Conservation (phyloP, 106 monocot species). For the Dendrobium chrysotoxum region DNA sequence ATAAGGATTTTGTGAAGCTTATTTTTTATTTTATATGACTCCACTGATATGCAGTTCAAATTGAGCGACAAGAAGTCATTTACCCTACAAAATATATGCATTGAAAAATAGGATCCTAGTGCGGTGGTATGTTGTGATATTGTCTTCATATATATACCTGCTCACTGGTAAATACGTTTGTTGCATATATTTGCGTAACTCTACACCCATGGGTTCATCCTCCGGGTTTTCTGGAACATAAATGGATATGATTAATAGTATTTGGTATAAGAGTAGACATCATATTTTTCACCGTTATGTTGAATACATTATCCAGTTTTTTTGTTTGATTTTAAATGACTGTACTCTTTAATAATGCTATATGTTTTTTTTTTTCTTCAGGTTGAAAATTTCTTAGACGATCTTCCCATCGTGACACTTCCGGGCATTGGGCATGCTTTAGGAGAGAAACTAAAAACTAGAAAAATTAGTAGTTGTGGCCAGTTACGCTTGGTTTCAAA, state of each 20-base stretch:
- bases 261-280: neutral
- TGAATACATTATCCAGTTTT: neutral
- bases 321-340: slow-evolving; percentile 2
- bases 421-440: slow-evolving; percentile 74
- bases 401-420: slow-evolving; percentile 69
- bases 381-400: slow-evolving; percentile 62
- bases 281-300: neutral
- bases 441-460: slow-evolving; percentile 57
- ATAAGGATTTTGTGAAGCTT: too few relatives aligned
- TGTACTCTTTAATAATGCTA: neutral
- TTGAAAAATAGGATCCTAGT: neutral
- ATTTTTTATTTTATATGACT: neutral
- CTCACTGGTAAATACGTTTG: neutral
- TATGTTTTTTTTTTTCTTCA: slow-evolving; percentile 16
- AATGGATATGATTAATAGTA: neutral
- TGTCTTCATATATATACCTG: neutral
- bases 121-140: neutral
- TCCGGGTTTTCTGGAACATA: neutral
- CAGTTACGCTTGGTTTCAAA: slow-evolving; percentile 62
- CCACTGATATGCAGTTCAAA: neutral
- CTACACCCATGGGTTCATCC: neutral
- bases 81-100: neutral
- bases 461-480: slow-evolving; percentile 58
- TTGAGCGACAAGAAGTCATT: neutral
- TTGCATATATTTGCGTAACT: neutral